These are phyloP conservation scores for Lablab purpureus DNA, from an alignment of 306 rosid genomes.

Conservation along the genomic window DNA sequence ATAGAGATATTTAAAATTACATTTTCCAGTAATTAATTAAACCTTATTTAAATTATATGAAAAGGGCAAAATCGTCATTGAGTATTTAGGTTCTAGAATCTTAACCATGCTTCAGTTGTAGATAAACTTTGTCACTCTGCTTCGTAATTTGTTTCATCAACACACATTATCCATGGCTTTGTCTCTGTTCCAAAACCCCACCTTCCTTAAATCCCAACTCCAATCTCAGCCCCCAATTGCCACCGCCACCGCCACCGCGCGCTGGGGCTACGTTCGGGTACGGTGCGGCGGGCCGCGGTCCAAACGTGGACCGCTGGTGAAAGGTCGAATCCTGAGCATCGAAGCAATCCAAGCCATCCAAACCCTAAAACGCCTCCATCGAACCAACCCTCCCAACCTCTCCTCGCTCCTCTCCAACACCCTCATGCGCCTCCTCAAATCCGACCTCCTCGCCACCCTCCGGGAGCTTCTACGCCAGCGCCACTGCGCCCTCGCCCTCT, in stretches of 20 bases:
- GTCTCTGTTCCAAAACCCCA: constrained; percentile 51
- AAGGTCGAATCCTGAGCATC: constrained; percentile 84
- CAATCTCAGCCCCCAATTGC: background rate
- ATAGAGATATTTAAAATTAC: too few relatives aligned
- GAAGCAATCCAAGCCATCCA: constrained; percentile 98
- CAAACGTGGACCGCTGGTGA: constrained; percentile 82
- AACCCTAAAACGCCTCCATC: constrained; percentile 75
- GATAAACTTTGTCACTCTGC: constrained; percentile 19
- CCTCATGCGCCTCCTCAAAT: constrained; percentile 73
- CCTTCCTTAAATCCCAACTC: constrained; percentile 59
- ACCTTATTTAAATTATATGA: too few relatives aligned
- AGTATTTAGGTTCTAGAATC: background rate
- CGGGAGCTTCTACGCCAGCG: constrained; percentile 88
- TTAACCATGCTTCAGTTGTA: background rate
- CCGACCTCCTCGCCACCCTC: constrained; percentile 78
- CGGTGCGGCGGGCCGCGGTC: constrained; percentile 94
- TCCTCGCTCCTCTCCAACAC: constrained; percentile 53
- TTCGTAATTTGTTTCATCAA: background rate
- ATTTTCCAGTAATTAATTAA: too few relatives aligned
- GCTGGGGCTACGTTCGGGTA: constrained; percentile 44
- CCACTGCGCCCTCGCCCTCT: constrained; percentile 69
- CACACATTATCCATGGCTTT: constrained; percentile 63
- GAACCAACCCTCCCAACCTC: constrained; percentile 58
- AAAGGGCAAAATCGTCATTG: constrained; percentile 29
- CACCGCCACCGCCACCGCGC: background rate